A percentile compares a stretch with the other conserved stretches of the same genome.
phyloP scores from a whole-genome alignment of 2,329 filamentous ascomycete genomes.

The Botryotinia globosa region DNA sequence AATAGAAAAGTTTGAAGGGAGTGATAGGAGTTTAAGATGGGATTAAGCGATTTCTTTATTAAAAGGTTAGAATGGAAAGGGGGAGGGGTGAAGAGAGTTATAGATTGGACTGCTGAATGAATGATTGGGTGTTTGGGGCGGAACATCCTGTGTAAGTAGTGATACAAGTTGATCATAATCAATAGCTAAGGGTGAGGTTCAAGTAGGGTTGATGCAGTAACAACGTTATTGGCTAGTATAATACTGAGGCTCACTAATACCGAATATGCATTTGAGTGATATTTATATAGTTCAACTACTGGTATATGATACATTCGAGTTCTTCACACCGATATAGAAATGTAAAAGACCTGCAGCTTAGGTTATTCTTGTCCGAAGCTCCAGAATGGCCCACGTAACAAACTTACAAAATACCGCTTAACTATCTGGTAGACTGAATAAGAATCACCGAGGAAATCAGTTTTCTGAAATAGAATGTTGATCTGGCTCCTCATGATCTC shows the following conservation, averaged over 20 bases:
- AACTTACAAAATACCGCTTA: not conserved
- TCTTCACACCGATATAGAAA: not conserved
- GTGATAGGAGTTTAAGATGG: too few relatives aligned
- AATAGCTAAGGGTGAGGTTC: too few relatives aligned
- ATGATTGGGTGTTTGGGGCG: too few relatives aligned
- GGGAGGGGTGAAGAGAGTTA: too few relatives aligned
- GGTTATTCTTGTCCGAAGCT: not conserved
- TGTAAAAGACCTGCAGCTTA: not conserved
- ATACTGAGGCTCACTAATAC: not conserved
- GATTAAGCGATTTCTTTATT: too few relatives aligned
- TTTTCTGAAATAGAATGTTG: not conserved
- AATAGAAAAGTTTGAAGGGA: too few relatives aligned
- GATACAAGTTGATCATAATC: too few relatives aligned
- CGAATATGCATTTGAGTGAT: not conserved
- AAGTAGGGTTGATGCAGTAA: too few relatives aligned
- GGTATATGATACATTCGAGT: not conserved
- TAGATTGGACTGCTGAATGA: too few relatives aligned
- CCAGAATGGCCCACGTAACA: not conserved
- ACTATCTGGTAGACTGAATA: not conserved
- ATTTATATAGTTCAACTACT: not conserved
- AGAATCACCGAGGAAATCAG: not conserved
- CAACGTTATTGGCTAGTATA: not conserved
- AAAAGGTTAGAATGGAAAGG: too few relatives aligned
- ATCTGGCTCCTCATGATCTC: not conserved
- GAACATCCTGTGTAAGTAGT: too few relatives aligned